Evolutionary conservation across 2,329 filamentous ascomycete genomes (phyloP).

Genomic region (Chrysoporthe deuterocubensis): DNA sequence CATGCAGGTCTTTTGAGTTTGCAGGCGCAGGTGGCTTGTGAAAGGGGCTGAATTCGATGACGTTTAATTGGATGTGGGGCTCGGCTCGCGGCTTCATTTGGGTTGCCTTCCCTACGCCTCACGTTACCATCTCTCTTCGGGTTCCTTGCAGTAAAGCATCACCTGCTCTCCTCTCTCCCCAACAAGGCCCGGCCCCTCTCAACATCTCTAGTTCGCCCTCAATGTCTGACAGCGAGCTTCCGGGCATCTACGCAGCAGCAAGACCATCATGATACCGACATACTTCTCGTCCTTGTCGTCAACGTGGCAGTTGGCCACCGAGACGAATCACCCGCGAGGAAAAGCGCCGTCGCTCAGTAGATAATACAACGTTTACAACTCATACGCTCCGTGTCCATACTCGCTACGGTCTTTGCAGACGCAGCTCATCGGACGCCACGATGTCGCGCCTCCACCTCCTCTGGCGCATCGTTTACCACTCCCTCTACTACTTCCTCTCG

Average conservation of each 20-base stretch:
- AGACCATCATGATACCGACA: conserved; percentile 30
- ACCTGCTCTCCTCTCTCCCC: conserved; percentile 1
- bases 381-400: not conserved
- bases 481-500: conserved; percentile 76
- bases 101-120: conserved; percentile 13
- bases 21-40: not conserved
- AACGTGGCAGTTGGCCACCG: conserved; percentile 27
- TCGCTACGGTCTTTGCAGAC: not conserved
- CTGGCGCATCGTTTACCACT: conserved; percentile 81
- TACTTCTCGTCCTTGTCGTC: conserved; percentile 24
- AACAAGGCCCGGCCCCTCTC: not conserved
- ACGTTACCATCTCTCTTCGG: not conserved
- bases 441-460: conserved; percentile 50
- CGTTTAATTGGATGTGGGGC: conserved; percentile 30
- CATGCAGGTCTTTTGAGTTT: not conserved
- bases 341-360: conserved; percentile 20
- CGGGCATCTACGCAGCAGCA: conserved; percentile 15
- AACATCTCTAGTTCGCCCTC: conserved; percentile 20
- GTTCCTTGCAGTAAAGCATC: not conserved
- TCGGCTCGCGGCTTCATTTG: conserved; percentile 16
- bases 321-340: conserved; percentile 18
- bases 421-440: conserved; percentile 1
- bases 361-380: conserved; percentile 13
- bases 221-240: conserved; percentile 21
- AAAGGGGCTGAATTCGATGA: conserved; percentile 16